These are phyloP conservation scores for Xylaria palmicola DNA, from an alignment of 495 filamentous ascomycete species.

Conservation along the genomic window DNA sequence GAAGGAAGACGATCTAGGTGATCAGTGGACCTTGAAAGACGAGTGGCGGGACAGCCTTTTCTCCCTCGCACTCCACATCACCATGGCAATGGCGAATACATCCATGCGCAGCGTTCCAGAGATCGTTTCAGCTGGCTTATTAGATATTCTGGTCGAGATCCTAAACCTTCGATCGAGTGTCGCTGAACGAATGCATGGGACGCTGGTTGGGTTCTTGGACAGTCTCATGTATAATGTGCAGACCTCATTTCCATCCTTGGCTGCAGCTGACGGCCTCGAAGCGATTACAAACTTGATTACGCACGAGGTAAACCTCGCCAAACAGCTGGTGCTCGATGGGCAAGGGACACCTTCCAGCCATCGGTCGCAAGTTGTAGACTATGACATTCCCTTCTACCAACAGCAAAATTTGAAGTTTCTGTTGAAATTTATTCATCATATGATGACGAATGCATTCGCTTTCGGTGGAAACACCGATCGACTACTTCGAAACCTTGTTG, in stretches of 20 bases:
- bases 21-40: conserved; percentile 61
- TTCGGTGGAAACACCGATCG: conserved; percentile 81
- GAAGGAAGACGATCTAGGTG: conserved; percentile 55
- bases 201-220: conserved; percentile 81
- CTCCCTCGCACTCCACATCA: conserved; percentile 73
- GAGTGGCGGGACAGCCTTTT: conserved; percentile 90
- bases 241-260: conserved; percentile 76
- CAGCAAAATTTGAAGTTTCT: conserved; percentile 91
- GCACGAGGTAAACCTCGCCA: conserved; percentile 71
- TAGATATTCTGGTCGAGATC: conserved; percentile 87
- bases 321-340: conserved; percentile 60
- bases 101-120: conserved; percentile 52
- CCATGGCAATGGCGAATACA: conserved; percentile 65
- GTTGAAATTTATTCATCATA: conserved; percentile 93
- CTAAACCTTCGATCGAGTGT: conserved; percentile 79
- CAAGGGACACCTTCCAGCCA: conserved; percentile 74
- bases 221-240: conserved; percentile 77
- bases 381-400: conserved; percentile 85
- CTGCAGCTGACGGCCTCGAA: conserved; percentile 78
- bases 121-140: conserved; percentile 80
- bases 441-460: conserved; percentile 73
- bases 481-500: conserved; percentile 86
- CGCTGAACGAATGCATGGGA: conserved; percentile 77
- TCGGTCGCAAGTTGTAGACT: conserved; percentile 82
- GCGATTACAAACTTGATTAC: conserved; percentile 80